Conservation (phyloP, 768 basidiomycete species). For the Mycena floridula region DNA sequence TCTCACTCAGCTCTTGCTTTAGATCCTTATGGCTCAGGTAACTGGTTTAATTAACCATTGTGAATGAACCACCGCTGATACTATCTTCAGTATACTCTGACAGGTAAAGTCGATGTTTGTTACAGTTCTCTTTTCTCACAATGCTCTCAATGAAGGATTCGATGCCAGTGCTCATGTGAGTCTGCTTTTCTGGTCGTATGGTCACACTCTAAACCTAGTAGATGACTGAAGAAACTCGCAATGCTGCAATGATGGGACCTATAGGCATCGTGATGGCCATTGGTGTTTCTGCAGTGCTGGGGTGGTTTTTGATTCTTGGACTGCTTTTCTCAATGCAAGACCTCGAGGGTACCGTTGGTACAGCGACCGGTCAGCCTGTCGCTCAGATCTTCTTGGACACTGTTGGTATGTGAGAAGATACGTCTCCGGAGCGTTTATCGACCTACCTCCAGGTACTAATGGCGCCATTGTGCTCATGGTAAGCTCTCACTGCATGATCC, state of each 20-base stretch:
- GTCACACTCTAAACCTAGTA: conserved; percentile 11
- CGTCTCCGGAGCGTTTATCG: too few relatives aligned
- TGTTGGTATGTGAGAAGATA: too few relatives aligned
- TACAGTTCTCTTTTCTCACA: not conserved
- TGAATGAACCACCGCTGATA: not conserved
- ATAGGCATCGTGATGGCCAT: conserved; percentile 69
- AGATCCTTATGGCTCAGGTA: conserved; percentile 66
- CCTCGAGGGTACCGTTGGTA: conserved; percentile 44
- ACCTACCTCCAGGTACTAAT: too few relatives aligned
- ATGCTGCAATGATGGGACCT: conserved; percentile 59
- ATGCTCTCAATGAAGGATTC: conserved; percentile 38
- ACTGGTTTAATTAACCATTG: conserved; percentile 1
- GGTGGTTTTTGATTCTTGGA: conserved; percentile 70
- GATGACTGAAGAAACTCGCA: conserved; percentile 79
- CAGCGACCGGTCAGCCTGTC: conserved; percentile 61
- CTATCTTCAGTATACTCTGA: conserved; percentile 50
- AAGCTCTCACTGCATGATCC: too few relatives aligned
- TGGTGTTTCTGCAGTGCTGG: conserved; percentile 63
- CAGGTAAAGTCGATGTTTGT: conserved; percentile 40
- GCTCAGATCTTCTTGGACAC: conserved; percentile 76
- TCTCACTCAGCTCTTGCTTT: not conserved
- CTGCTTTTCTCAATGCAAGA: conserved; percentile 77
- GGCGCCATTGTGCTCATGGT: conserved; percentile 76
- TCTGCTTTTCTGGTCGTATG: conserved; percentile 1
- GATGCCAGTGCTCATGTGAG: conserved; percentile 69